Evolutionary conservation across 2,329 filamentous ascomycete species (phyloP).

Genomic region (Thelonectria blattea): DNA sequence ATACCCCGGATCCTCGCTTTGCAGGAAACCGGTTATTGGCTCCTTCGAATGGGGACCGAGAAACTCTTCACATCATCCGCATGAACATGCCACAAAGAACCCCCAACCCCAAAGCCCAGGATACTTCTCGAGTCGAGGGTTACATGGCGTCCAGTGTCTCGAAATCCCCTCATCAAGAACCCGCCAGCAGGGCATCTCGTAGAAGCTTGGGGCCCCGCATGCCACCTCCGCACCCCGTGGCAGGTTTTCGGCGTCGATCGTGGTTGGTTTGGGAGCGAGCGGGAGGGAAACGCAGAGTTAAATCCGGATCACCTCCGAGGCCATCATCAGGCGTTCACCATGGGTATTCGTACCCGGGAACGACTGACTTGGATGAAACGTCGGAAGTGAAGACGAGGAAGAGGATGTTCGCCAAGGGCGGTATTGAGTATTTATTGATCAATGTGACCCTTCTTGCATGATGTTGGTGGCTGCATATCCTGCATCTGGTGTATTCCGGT

Average conservation of each 20-base stretch:
- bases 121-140: background rate
- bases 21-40: background rate
- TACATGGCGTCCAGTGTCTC: background rate
- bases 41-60: background rate
- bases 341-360: conserved; percentile 1
- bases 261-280: background rate
- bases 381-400: background rate
- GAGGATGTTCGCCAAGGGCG: background rate
- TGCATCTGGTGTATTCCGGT: background rate
- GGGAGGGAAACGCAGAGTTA: background rate
- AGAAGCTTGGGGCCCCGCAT: background rate
- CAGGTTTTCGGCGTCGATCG: background rate
- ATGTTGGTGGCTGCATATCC: too few species aligned
- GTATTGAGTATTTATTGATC: background rate
- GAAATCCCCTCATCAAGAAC: background rate
- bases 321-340: conserved; percentile 1
- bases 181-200: background rate
- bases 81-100: background rate
- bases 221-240: background rate
- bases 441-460: background rate
- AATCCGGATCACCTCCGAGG: background rate
- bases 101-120: background rate
- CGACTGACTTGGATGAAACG: background rate
- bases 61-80: background rate
- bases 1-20: background rate